These are phyloP conservation scores for Cystobasidiaceae sp. DNA, from an alignment of 1,284 basidiomycete genomes.

Conservation along the genomic window DNA sequence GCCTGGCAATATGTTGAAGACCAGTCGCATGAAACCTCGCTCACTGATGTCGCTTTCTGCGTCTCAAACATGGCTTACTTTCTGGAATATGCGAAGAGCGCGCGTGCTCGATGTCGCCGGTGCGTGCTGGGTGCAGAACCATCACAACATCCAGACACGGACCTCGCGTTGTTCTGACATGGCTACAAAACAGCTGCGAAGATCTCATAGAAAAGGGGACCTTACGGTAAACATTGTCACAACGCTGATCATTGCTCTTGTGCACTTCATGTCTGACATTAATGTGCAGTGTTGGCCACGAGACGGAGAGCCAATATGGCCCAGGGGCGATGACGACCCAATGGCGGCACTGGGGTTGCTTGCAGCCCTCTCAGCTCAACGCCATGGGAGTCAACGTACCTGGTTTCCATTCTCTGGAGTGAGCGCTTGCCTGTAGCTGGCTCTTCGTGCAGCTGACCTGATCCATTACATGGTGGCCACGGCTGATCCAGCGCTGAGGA, in stretches of 20 bases:
- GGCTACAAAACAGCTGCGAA: constrained; percentile 23
- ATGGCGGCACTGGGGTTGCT: constrained; percentile 7
- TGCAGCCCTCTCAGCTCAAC: background rate
- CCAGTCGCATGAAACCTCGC: too few species aligned
- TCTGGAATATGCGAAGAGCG: constrained; percentile 22
- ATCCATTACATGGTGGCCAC: too few species aligned
- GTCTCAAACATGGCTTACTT: background rate
- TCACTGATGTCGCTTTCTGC: too few species aligned
- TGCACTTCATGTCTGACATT: background rate
- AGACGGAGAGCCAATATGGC: background rate
- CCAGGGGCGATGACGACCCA: background rate
- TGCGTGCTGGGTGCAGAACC: background rate
- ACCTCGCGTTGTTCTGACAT: background rate
- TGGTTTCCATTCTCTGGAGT: constrained; percentile 14
- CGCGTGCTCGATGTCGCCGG: constrained; percentile 5
- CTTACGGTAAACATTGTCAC: background rate
- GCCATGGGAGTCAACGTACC: constrained; percentile 5
- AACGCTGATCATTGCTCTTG: background rate
- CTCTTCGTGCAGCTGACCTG: too few species aligned
- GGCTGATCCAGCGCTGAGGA: constrained; percentile 7
- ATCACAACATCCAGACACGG: background rate
- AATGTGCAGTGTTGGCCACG: background rate
- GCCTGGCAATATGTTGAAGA: too few species aligned
- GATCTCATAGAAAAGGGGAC: constrained; percentile 4
- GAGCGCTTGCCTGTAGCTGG: background rate